Conservation (phyloP, 352 stramenopile genomes). For the Globisporangium cederbergense region DNA sequence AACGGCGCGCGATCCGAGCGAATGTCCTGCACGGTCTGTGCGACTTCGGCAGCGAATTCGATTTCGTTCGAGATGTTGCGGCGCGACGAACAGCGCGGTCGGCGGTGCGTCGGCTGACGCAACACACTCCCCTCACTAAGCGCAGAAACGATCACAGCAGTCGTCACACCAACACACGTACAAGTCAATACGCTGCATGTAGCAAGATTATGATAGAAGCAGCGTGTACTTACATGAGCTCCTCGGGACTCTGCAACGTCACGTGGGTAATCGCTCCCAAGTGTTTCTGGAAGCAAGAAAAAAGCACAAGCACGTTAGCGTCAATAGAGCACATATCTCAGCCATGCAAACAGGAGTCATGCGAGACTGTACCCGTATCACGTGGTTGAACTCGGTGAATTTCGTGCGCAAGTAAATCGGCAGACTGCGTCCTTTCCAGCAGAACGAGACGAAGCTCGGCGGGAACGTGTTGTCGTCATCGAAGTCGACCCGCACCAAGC, state of each 20-base stretch:
- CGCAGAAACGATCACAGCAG: conserved; percentile 2
- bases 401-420: conserved; percentile 86
- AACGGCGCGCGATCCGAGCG: conserved; percentile 74
- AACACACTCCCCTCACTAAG: conserved; percentile 61
- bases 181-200: not conserved
- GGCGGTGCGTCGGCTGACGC: conserved; percentile 52
- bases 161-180: not conserved
- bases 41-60: conserved; percentile 72
- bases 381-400: conserved; percentile 87
- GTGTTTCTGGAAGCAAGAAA: conserved; percentile 53
- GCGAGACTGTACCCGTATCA: conserved; percentile 61
- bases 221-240: conserved; percentile 54
- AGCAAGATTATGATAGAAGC: not conserved
- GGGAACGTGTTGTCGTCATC: conserved; percentile 59
- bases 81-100: conserved; percentile 63
- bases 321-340: not conserved
- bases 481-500: conserved; percentile 68
- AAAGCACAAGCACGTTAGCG: conserved; percentile 13
- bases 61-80: conserved; percentile 81
- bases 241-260: conserved; percentile 66
- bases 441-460: conserved; percentile 79
- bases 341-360: not conserved
- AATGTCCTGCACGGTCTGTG: conserved; percentile 71
- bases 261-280: conserved; percentile 73
- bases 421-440: conserved; percentile 85